Conservation (phyloP, 441 rosid species). For the Eutrema salsugineum region DNA sequence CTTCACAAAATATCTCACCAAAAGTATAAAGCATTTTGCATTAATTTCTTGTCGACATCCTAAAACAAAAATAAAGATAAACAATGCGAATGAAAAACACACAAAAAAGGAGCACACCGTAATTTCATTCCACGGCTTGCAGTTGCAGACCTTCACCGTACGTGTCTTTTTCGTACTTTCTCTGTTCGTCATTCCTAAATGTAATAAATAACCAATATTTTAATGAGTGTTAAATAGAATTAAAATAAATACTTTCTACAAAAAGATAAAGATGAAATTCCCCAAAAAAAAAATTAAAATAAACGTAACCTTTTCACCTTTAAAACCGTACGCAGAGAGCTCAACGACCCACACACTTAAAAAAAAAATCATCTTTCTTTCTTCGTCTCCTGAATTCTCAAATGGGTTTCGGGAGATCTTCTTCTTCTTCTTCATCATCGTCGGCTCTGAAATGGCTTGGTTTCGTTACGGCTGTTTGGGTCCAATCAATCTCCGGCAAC, state of each 20-base stretch:
- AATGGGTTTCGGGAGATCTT: conserved; percentile 32
- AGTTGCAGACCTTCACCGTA: conserved; percentile 8
- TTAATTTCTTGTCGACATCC: neutral
- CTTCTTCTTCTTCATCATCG: neutral
- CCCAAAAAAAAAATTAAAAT: neutral
- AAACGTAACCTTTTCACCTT: neutral
- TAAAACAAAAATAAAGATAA: neutral
- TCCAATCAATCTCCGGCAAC: conserved; percentile 79
- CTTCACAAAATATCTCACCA: neutral
- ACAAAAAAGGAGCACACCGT: neutral
- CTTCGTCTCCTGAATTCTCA: neutral
- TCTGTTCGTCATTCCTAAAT: neutral
- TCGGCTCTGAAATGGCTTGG: conserved; percentile 68
- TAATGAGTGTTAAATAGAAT: neutral
- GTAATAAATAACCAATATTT: neutral
- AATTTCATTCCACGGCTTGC: neutral
- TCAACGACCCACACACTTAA: conserved; percentile 9
- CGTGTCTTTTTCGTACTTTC: conserved; percentile 26
- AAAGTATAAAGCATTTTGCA: neutral
- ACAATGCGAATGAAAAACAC: neutral
- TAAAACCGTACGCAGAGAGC: conserved; percentile 19
- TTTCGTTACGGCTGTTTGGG: conserved; percentile 86
- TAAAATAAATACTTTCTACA: neutral
- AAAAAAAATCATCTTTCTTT: neutral
- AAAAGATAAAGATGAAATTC: neutral